Base-by-base conservation (phyloP, 139 green algal genomes). In the Coccomyxa sp. region DNA sequence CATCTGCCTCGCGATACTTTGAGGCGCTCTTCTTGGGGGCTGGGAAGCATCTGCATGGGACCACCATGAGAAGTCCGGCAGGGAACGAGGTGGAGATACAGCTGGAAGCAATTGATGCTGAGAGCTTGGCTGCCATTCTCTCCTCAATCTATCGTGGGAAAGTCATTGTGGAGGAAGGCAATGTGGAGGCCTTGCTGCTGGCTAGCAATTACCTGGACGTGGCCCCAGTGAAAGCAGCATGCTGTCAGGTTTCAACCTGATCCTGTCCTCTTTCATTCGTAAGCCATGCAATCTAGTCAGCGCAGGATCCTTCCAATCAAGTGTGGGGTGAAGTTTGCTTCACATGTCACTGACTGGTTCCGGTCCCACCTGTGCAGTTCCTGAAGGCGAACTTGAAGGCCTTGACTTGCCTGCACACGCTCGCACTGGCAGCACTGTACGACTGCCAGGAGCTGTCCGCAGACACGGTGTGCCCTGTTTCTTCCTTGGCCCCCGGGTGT, bases 1-100 rank as follows among this genome's bases (percentile, higher is more conserved):
- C 88, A 28, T 83, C 88, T 38, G 79, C 59, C 13, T 91, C 86
- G 14, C 32, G 82, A 11, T 91, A 88, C 79, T 91, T 91, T 81
- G 74, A 82, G 13, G 88, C 84, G 0, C 63, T 90, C 4, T 84
- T 91, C 13, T 27, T 82, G 21, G 88, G 88, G 0, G 68, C 84
- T n/a, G 88, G 88, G 10, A 15, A 16, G 27, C 57, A 82, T 13
- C 57, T 31, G n/a, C 88, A 88, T 86, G 21, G 13, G 45, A 63
- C 58, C 81, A 84, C 31, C 16, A n/a, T 57, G 13, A 57, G 13
- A 12, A n/a, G 63, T 7, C n/a, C 38, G 38, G 67, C 31, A 27
- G 17, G 30, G 28, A 38, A 30, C 25, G 51, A 27, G 13, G 7
- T 51, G 38, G 38, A 51, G 38, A 51, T 79, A 68, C 23, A 58